Base-by-base conservation (phyloP, 139 green algal genomes). In the Desmodesmus armatus region DNA sequence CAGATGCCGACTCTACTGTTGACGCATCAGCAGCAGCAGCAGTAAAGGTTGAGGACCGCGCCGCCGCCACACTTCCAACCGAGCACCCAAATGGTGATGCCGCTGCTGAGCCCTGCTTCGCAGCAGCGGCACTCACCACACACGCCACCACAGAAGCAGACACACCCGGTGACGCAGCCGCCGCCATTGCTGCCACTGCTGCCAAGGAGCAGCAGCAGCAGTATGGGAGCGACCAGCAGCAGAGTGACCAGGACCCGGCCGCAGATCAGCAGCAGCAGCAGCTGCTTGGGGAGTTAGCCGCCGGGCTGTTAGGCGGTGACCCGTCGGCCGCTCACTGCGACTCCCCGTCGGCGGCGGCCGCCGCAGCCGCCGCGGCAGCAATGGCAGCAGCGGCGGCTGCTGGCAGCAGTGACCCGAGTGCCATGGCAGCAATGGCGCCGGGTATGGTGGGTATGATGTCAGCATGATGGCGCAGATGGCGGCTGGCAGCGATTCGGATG, bases 371-470 rank as follows among this genome's bases (percentile, higher is more conserved):
- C n/a, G n/a, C n/a, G n/a, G n/a, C n/a, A n/a, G n/a, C n/a, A n/a
- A n/a, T n/a, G n/a, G 47, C 47, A 55, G 47, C 9, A 21, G 47
- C 47, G 13, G 19, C 67, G 7, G 37, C 35, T 53, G 37, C 35
- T 23, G 41, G 35, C 3, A 37, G 67, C 35, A 49, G 35, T n/a
- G n/a, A 37, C 5, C 43, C 71, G 21, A 41, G n/a, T 25, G 27
- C 43, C 37, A 79, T 79, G 71, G 71, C 71, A 13, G 71, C 71
- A 25, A 79, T 79, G 71, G 71, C 25, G 23, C 71, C 71, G 23
- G 71, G 43, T 0, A 62, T 79, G 71, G 44, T 79, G 71, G 71
- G 71, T 40, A 62, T 79, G 71, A 79, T 79, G 71, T 79, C 71
- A 62, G 43, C n/a, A 62, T 79, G 71, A 62, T 79, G 71, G 67